Conservation (phyloP, 257 asterid genomes). For the Cruciata laevipes region DNA sequence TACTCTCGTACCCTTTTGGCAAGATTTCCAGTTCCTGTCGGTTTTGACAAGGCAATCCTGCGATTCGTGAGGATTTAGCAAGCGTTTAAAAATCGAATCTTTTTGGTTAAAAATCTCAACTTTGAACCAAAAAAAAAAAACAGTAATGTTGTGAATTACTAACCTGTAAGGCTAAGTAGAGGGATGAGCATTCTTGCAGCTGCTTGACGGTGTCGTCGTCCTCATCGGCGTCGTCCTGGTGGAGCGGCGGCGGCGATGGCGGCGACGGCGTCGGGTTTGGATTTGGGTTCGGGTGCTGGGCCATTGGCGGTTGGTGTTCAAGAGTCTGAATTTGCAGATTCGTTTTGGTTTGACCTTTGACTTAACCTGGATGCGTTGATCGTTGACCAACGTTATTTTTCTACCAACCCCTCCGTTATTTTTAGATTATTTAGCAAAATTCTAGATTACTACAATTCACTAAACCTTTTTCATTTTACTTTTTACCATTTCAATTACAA, state of each 20-base stretch:
- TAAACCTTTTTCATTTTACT: too few species aligned
- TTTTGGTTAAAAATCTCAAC: background rate
- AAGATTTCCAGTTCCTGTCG: conserved; percentile 64
- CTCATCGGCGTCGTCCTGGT: conserved; percentile 51
- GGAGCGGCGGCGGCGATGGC: conserved; percentile 21
- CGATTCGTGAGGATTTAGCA: conserved; percentile 11
- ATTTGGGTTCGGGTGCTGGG: conserved; percentile 9
- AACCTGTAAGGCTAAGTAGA: conserved; percentile 69
- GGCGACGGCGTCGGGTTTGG: conserved; percentile 3
- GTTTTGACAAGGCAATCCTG: conserved; percentile 65
- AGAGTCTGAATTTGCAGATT: background rate
- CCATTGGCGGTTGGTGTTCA: conserved; percentile 1
- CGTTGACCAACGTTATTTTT: too few species aligned
- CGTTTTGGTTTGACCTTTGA: background rate
- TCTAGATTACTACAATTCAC: too few species aligned
- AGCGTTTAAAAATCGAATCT: conserved; percentile 11
- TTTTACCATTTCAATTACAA: too few species aligned
- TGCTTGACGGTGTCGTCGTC: conserved; percentile 67
- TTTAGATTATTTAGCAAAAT: too few species aligned
- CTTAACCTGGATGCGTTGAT: background rate
- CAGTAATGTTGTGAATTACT: background rate
- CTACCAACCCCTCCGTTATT: too few species aligned
- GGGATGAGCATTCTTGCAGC: conserved; percentile 65
- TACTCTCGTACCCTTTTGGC: conserved; percentile 46
- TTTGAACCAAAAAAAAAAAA: background rate